Evolutionary conservation across 306 rosid genomes (phyloP).

Genomic region (Quercus robur): DNA sequence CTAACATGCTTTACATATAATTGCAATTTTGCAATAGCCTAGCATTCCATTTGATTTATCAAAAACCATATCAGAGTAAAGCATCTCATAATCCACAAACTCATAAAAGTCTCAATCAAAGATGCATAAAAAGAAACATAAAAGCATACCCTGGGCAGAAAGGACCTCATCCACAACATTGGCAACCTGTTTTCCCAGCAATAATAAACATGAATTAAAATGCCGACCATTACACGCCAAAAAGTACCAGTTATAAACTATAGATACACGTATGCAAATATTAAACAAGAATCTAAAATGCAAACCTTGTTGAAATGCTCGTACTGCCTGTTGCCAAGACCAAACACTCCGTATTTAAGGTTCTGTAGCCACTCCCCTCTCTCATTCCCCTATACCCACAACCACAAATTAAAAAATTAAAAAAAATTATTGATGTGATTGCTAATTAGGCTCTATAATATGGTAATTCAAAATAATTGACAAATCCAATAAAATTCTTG

Average conservation of each 20-base stretch:
- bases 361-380: slow-evolving; percentile 74
- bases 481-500: neutral
- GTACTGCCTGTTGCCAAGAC: slow-evolving; percentile 96
- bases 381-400: slow-evolving; percentile 65
- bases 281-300: neutral
- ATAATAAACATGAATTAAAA: slow-evolving; percentile 9
- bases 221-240: neutral
- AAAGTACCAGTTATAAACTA: neutral
- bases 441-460: neutral
- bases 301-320: slow-evolving; percentile 98
- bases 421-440: neutral
- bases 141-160: slow-evolving; percentile 62
- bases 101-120: slow-evolving; percentile 5
- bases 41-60: slow-evolving; percentile 1
- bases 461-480: neutral
- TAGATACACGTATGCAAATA: neutral
- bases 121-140: neutral
- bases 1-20: neutral
- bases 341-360: slow-evolving; percentile 88
- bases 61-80: neutral
- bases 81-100: neutral
- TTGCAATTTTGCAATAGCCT: neutral
- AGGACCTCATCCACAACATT: slow-evolving; percentile 63
- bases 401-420: neutral
- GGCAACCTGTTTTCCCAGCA: slow-evolving; percentile 55